phyloP scores from a whole-genome alignment of 345 rosid genomes.

The Crucihimalaya himalaica region DNA sequence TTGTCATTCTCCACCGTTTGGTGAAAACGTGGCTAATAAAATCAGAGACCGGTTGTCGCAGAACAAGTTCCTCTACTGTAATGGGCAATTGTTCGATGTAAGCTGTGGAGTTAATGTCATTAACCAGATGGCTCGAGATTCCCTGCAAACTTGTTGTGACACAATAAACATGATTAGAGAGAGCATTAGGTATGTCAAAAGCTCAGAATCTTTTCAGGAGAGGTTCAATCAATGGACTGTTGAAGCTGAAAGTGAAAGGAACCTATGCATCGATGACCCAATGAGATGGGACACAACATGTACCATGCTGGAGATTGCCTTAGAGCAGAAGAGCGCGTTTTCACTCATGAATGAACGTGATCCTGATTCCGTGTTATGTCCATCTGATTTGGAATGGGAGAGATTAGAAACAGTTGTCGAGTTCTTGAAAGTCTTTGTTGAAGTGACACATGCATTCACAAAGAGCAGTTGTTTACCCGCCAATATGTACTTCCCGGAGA shows the following conservation, averaged over 20 bases:
- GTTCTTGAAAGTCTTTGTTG: constrained; percentile 65
- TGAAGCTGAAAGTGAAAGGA: constrained; percentile 49
- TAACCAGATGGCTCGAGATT: constrained; percentile 61
- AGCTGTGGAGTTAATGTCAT: constrained; percentile 63
- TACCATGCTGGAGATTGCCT: constrained; percentile 65
- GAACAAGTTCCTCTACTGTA: constrained; percentile 65
- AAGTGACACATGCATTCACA: constrained; percentile 53
- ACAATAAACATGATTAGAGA: constrained; percentile 56
- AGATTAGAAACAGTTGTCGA: constrained; percentile 44
- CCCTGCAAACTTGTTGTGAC: constrained; percentile 50
- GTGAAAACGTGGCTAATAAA: constrained; percentile 49
- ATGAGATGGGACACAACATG: constrained; percentile 66
- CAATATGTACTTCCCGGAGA: constrained; percentile 63
- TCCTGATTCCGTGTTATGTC: constrained; percentile 42
- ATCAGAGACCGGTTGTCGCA: constrained; percentile 70
- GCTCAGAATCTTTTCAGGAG: constrained; percentile 48
- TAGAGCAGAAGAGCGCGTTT: constrained; percentile 53
- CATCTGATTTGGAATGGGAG: constrained; percentile 71
- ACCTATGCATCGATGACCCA: constrained; percentile 54
- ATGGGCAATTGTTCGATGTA: constrained; percentile 67
- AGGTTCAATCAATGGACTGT: constrained; percentile 48
- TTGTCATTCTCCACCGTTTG: constrained; percentile 49
- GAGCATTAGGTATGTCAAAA: constrained; percentile 49
- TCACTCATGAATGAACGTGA: constrained; percentile 51
- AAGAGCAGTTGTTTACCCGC: constrained; percentile 56